phyloP scores from a whole-genome alignment of 257 asterid species.

The Petunia axillaris region DNA sequence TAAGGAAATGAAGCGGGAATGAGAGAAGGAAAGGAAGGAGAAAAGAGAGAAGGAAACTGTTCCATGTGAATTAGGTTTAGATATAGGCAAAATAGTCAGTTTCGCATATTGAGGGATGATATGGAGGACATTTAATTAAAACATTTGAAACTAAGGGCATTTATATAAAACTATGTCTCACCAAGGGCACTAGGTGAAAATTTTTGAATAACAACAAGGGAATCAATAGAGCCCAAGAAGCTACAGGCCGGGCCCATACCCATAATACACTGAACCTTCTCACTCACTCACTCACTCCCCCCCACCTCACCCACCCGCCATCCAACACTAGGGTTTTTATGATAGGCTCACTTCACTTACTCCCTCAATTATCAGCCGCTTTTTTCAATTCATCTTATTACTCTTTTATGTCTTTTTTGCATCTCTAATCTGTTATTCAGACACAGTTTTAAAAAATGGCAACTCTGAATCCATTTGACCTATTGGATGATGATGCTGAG shows the following conservation, averaged over 20 bases:
- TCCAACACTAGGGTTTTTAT: constrained; percentile 42
- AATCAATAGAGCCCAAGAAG: neutral
- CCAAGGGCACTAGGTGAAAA: too few species aligned
- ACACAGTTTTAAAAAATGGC: constrained; percentile 42
- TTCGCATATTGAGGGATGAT: too few species aligned
- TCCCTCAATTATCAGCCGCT: constrained; percentile 41
- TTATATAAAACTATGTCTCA: too few species aligned
- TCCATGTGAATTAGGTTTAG: too few species aligned
- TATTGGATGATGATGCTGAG: constrained; percentile 70
- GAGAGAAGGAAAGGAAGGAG: too few species aligned
- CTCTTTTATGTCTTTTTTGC: constrained; percentile 4
- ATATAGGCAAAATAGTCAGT: too few species aligned
- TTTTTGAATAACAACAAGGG: neutral
- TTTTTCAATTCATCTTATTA: neutral
- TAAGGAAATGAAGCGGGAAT: too few species aligned
- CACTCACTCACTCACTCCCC: neutral
- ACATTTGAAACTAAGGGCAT: too few species aligned
- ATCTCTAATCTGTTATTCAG: constrained; percentile 34
- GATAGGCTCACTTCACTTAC: neutral
- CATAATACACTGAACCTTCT: neutral
- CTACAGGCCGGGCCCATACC: constrained; percentile 18
- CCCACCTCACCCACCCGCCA: neutral
- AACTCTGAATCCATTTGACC: constrained; percentile 59
- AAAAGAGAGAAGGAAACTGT: too few species aligned
- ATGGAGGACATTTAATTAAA: too few species aligned